These are phyloP conservation scores for Peribolospora baueri DNA, from an alignment of 768 basidiomycete species.

Conservation along the genomic window DNA sequence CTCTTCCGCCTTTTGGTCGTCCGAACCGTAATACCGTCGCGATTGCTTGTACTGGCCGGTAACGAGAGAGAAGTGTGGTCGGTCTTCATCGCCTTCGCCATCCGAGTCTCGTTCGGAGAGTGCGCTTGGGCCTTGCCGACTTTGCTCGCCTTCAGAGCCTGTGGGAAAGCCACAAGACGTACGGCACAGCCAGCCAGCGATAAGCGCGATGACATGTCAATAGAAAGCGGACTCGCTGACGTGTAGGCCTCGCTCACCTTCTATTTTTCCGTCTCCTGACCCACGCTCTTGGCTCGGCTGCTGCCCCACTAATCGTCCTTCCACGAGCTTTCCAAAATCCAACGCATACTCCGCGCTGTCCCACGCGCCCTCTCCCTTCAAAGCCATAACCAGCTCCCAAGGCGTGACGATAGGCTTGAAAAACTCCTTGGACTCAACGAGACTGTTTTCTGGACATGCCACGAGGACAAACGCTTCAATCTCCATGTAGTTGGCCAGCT, in stretches of 20 bases:
- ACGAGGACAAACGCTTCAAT: constrained; percentile 89
- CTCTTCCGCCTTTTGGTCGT: no score
- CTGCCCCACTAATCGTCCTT: constrained; percentile 10
- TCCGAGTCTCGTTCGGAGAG: no score
- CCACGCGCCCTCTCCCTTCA: constrained; percentile 35
- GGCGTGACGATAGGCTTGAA: constrained; percentile 77
- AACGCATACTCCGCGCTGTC: constrained; percentile 35
- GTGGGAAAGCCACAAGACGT: no score
- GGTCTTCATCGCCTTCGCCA: no score
- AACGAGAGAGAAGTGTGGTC: no score
- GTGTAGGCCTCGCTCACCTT: constrained; percentile 26
- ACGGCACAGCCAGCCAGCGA: no score
- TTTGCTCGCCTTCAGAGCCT: no score
- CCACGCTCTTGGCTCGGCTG: not conserved
- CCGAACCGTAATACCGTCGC: no score
- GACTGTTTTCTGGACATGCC: constrained; percentile 77
- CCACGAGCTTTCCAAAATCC: constrained; percentile 33
- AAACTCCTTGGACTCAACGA: constrained; percentile 54
- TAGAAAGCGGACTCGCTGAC: constrained; percentile 35
- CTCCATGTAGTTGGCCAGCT: constrained; percentile 84
- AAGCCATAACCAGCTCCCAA: constrained; percentile 61
- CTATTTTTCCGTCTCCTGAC: not conserved
- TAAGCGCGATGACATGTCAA: not conserved
- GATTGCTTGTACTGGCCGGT: no score
- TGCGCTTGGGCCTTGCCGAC: no score